Conservation (phyloP, 2,329 filamentous ascomycete species). For the Fusarium burgessii region DNA sequence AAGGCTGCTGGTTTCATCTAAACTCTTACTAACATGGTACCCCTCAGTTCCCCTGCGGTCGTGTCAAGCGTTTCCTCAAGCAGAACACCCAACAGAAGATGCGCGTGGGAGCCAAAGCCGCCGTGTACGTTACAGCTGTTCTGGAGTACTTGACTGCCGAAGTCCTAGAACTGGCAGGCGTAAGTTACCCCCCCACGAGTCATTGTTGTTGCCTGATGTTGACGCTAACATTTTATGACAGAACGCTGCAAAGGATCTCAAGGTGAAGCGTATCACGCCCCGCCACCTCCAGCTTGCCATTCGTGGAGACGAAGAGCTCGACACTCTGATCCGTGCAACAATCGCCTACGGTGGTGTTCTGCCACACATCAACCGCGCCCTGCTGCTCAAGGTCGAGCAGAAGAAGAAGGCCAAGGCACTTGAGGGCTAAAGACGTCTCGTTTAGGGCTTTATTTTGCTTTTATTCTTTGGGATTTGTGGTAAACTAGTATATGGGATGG, state of each 20-base stretch:
- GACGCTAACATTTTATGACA: constrained; percentile 51
- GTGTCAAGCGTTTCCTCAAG: constrained; percentile 99
- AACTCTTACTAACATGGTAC: constrained; percentile 39
- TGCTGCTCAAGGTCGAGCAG: constrained; percentile 95
- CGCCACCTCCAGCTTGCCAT: constrained; percentile 98
- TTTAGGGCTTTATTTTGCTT: constrained; percentile 36
- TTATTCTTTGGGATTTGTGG: constrained; percentile 42
- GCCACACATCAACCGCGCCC: constrained; percentile 97
- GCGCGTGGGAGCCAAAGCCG: constrained; percentile 98
- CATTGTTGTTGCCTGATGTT: constrained; percentile 23
- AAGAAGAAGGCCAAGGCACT: constrained; percentile 85
- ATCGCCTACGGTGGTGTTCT: constrained; percentile 99
- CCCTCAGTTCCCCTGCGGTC: constrained; percentile 93
- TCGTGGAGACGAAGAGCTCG: constrained; percentile 97
- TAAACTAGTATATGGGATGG: constrained; percentile 44
- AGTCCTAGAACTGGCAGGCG: constrained; percentile 95
- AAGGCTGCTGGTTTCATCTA: constrained; percentile 2
- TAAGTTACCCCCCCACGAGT: constrained; percentile 58
- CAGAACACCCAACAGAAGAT: constrained; percentile 99
- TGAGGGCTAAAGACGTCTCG: constrained; percentile 53
- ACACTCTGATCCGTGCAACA: constrained; percentile 96
- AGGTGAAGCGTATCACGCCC: constrained; percentile 99
- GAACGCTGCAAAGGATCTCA: constrained; percentile 99
- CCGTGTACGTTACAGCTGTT: constrained; percentile 97
- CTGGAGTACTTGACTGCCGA: constrained; percentile 98